Percentiles rank a stretch among this genome's conserved stretches.
Conservation (phyloP, 2,329 filamentous ascomycete species). For the Cladosporium sp. region DNA sequence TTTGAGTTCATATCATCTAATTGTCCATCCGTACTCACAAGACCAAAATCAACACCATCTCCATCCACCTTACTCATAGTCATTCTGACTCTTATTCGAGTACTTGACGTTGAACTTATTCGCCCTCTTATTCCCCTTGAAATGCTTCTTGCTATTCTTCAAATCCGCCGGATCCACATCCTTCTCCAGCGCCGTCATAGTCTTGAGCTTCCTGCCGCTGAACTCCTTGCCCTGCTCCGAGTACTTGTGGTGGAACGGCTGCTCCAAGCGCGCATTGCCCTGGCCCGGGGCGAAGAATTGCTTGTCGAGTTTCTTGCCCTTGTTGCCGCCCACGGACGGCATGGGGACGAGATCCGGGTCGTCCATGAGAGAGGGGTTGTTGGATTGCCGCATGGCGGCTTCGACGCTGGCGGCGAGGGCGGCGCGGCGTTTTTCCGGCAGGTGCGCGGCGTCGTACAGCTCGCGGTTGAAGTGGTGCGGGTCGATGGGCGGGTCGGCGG, state of each 20-base stretch:
- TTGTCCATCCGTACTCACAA: no score
- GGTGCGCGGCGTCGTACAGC: constrained; percentile 76
- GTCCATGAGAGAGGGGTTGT: constrained; percentile 40
- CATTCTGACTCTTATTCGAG: constrained; percentile 12
- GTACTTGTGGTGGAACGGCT: constrained; percentile 89
- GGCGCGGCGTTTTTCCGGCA: constrained; percentile 75
- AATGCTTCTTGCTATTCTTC: constrained; percentile 81
- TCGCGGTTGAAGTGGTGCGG: constrained; percentile 77
- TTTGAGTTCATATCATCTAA: no score
- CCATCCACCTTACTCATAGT: constrained; percentile 12
- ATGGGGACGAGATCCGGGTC: constrained; percentile 48
- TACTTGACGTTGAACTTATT: constrained; percentile 20
- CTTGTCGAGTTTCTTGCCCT: constrained; percentile 75
- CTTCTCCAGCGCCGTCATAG: constrained; percentile 78
- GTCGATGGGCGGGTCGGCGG: constrained; percentile 61
- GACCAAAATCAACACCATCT: no score
- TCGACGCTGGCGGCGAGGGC: constrained; percentile 50
- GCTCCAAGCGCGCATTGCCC: constrained; percentile 60
- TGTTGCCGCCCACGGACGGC: constrained; percentile 54
- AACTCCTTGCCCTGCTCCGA: constrained; percentile 79
- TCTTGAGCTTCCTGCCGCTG: constrained; percentile 75
- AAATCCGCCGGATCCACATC: constrained; percentile 80
- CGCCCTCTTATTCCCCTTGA: constrained; percentile 67
- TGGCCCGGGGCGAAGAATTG: constrained; percentile 75
- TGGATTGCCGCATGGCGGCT: constrained; percentile 19